Evolutionary conservation across 805 yeast species (phyloP), one percentile per base, ranked within the genome.

Genomic region (Candida silvatica): DNA sequence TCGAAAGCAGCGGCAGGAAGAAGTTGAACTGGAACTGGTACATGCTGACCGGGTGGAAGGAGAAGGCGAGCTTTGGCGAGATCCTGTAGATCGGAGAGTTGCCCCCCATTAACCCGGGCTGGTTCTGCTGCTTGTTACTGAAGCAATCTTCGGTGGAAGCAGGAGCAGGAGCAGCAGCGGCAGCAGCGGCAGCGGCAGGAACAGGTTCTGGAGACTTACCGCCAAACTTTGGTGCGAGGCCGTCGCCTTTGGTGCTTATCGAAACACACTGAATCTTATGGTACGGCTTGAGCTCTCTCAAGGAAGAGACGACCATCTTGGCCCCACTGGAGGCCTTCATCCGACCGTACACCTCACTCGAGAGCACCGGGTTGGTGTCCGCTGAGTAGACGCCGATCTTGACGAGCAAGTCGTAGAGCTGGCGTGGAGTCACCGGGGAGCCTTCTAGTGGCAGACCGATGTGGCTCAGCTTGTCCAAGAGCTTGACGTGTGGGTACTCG

Each of bases 401-500:
- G 2, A 35, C 34, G 24, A 53, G 37, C 24, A 27, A 44, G 4
- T 37, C 33, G 30, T 34, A 47, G 16, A 52, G 43, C 14, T 29
- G 30, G 19, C 28, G 35, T 5, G 53, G 40, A 16, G 29, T 35
- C 4, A 32, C 34, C 4, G 35, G 4, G 2, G 19, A 16, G 8
- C 20, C 11, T 8, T 20, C 22, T 2, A 37, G 26, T 14, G 39
- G 34, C 8, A 40, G 35, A 7, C 32, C 41, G 6, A 58, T 25
- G 17, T 29, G n/a, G 11, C n/a, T 5, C 11, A 56, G 25, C 31
- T 46, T 44, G 0, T 28, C 15, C 3, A 42, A 23, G 6, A 61
- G 25, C 6, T 28, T 29, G 2, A 45, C 41, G 46, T 61, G 59
- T 11, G 65, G 64, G 37, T 59, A 48, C 16, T 47, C 41, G 6